phyloP scores from a whole-genome alignment of 1,284 basidiomycete species.

The Tilletia setariae region DNA sequence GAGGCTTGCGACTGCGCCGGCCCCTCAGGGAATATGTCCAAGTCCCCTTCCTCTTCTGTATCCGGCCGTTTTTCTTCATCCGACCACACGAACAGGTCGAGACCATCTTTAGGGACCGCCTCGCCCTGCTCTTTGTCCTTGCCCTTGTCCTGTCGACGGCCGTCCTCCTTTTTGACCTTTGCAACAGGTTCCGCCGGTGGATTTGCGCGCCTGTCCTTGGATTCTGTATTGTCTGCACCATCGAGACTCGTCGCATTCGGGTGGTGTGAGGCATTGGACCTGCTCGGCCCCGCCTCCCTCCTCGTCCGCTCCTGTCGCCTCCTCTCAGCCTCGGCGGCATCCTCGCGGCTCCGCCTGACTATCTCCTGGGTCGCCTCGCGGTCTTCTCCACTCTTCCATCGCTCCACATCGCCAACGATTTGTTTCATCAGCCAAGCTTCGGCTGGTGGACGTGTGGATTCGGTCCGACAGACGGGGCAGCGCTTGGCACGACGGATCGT shows the following conservation, averaged over 20 bases:
- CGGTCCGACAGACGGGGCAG: background rate
- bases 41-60: background rate
- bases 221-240: background rate
- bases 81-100: background rate
- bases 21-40: background rate
- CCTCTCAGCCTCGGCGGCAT: background rate
- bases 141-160: background rate
- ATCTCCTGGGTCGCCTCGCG: background rate
- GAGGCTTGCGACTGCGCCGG: background rate
- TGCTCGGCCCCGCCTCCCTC: conserved; percentile 2
- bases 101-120: background rate
- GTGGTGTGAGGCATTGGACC: background rate
- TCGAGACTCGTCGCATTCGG: background rate
- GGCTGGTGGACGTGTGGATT: background rate
- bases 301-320: background rate
- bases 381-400: conserved; percentile 1
- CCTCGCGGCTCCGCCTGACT: background rate
- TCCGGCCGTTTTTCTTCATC: background rate
- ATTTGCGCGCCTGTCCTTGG: background rate
- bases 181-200: background rate
- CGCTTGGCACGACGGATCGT: background rate
- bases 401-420: conserved; percentile 7
- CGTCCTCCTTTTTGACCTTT: background rate
- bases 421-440: conserved; percentile 10
- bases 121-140: background rate